Base-by-base conservation (phyloP, 805 yeast species). In the Wickerhamomyces canadensis region DNA sequence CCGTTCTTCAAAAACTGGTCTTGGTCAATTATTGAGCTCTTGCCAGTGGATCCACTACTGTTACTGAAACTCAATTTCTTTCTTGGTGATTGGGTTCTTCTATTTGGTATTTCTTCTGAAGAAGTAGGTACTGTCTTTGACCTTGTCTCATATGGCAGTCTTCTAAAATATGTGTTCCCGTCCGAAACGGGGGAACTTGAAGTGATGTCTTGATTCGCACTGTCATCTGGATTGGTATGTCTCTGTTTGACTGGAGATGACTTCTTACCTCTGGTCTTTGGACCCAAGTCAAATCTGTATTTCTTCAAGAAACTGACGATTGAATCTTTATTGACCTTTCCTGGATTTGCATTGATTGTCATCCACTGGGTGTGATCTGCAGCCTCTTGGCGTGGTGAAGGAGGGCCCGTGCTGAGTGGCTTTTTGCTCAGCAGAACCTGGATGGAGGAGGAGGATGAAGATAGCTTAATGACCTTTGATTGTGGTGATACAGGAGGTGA, bases 401-500 rank as follows among this genome's bases (percentile, higher is more conserved):
- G n/a, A n/a, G n/a, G n/a, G n/a, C n/a, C n/a, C n/a, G n/a, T n/a
- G n/a, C n/a, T n/a, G n/a, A n/a, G n/a, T n/a, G n/a, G n/a, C n/a
- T n/a, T n/a, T n/a, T n/a, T n/a, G n/a, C n/a, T n/a, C n/a, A 21
- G 7, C 23, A 21, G 23, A 21, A 10, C 23, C 23, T 21, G 23
- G 23, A n/a, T n/a, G n/a, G n/a, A n/a, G n/a, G n/a, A n/a, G n/a
- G n/a, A n/a, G n/a, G n/a, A 21, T 21, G 23, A 21, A 7, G 23
- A 21, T 21, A 21, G 7, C 10, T 21, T 21, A 10, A 21, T 10
- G 10, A 21, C 23, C 10, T 30, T 31, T 4, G 22, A 24, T 30
- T 10, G 38, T n/a, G 51, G 51, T 6, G 52, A 44, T 9, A 45
- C 27, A 19, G 51, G 52, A 4, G 52, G 52, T 7, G 52, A 46